These are phyloP conservation scores for Euphorbia lathyris DNA, from an alignment of 345 rosid species.

Conservation along the genomic window DNA sequence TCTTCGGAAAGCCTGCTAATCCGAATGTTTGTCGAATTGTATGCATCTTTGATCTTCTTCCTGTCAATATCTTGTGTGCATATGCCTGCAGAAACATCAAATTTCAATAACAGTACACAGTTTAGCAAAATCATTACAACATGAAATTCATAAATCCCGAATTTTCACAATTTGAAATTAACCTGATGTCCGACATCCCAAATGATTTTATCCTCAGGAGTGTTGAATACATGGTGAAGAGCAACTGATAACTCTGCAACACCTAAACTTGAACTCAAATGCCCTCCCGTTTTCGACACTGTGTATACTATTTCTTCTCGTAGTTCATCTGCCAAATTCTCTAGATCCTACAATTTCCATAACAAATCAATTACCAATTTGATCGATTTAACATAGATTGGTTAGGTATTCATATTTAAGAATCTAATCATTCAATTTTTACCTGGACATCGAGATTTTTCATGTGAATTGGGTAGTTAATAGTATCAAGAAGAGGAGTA, in stretches of 20 bases:
- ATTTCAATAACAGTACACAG: background rate
- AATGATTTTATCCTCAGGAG: conserved; percentile 47
- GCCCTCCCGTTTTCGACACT: conserved; percentile 53
- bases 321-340: conserved; percentile 34
- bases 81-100: conserved; percentile 33
- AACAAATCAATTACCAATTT: background rate
- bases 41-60: conserved; percentile 44
- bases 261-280: conserved; percentile 47
- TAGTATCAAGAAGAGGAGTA: conserved; percentile 42
- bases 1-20: conserved; percentile 46
- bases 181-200: conserved; percentile 72
- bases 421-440: too few relatives aligned
- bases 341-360: conserved; percentile 34
- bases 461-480: conserved; percentile 39
- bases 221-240: conserved; percentile 49
- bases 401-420: too few relatives aligned
- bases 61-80: conserved; percentile 45
- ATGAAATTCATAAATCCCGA: background rate
- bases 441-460: conserved; percentile 43
- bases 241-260: conserved; percentile 52
- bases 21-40: conserved; percentile 45
- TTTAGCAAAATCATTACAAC: too few relatives aligned
- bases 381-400: too few relatives aligned
- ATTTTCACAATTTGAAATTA: too few relatives aligned
- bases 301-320: conserved; percentile 42